Evolutionary conservation across 495 filamentous ascomycete species (phyloP).

Genomic region (Friedmanniomyces simplex): DNA sequence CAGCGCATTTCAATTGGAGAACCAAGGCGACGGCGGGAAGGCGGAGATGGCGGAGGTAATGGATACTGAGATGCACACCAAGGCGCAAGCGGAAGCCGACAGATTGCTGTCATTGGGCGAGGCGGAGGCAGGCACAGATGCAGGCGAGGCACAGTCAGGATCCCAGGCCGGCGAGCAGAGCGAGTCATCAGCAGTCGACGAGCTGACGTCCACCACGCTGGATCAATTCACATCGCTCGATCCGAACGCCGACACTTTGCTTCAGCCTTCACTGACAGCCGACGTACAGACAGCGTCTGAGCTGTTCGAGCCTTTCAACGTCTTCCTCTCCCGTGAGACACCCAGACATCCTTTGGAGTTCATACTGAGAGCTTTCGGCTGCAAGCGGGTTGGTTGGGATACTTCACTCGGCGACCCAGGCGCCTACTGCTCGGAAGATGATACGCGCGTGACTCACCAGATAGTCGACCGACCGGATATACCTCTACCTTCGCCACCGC

Average conservation of each 20-base stretch:
- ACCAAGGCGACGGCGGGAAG: slow-evolving; percentile 41
- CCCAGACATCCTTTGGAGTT: slow-evolving; percentile 87
- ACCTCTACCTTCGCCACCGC: slow-evolving; percentile 44
- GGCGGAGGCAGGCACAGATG: slow-evolving; percentile 24
- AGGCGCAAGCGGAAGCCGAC: slow-evolving; percentile 32
- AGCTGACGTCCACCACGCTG: slow-evolving; percentile 44
- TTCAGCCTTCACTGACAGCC: slow-evolving; percentile 60
- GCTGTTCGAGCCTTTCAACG: slow-evolving; percentile 76
- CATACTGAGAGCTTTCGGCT: slow-evolving; percentile 86
- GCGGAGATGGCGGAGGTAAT: slow-evolving; percentile 27
- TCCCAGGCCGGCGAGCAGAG: no score
- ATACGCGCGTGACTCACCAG: slow-evolving; percentile 87
- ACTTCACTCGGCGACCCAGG: slow-evolving; percentile 78
- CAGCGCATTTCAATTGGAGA: slow-evolving; percentile 80
- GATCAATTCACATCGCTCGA: slow-evolving; percentile 78
- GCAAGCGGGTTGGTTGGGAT: slow-evolving; percentile 94
- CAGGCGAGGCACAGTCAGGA: neutral
- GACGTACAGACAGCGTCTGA: slow-evolving; percentile 45
- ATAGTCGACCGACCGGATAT: slow-evolving; percentile 81
- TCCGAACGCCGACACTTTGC: slow-evolving; percentile 70
- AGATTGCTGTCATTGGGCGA: slow-evolving; percentile 27
- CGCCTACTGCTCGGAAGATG: slow-evolving; percentile 77
- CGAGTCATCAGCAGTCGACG: no score
- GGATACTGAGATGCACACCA: slow-evolving; percentile 30
- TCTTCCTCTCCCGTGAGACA: slow-evolving; percentile 90